Percentiles rank a stretch among this genome's conserved stretches.
These are phyloP conservation scores for Termitomyces sp. DNA, from an alignment of 768 basidiomycete genomes.

Conservation along the genomic window DNA sequence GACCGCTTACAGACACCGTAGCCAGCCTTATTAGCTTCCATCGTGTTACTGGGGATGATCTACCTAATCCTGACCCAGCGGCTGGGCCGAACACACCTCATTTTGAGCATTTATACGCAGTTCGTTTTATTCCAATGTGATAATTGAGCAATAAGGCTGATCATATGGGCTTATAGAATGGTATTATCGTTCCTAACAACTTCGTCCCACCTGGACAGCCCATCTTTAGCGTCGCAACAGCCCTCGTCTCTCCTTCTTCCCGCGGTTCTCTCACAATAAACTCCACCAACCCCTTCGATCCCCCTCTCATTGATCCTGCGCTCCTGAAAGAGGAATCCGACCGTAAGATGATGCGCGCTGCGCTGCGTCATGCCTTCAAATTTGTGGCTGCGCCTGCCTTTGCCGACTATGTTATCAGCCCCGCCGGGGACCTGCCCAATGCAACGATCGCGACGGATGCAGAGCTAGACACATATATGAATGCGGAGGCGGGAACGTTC, in stretches of 20 bases:
- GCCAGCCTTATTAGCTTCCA: conserved; percentile 22
- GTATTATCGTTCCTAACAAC: conserved; percentile 11
- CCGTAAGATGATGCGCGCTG: conserved; percentile 9
- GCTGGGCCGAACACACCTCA: conserved; percentile 27
- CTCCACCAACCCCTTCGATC: conserved; percentile 10
- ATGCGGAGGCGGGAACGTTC: conserved; percentile 17
- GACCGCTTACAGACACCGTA: conserved; percentile 20
- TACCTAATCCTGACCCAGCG: conserved; percentile 21
- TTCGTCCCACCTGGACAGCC: conserved; percentile 15
- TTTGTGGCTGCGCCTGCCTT: conserved; percentile 11
- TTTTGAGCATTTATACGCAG: conserved; percentile 25
- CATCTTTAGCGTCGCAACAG: conserved; percentile 15
- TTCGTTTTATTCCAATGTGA: conserved; percentile 8
- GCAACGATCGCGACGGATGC: conserved; percentile 20
- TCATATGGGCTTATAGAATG: conserved; percentile 7
- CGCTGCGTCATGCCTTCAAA: conserved; percentile 9
- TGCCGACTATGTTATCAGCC: conserved; percentile 6
- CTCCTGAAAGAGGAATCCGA: conserved; percentile 9
- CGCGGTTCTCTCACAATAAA: conserved; percentile 24
- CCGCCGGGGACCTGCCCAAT: conserved; percentile 7
- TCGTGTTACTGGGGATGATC: conserved; percentile 22
- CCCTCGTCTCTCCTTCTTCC: conserved; percentile 22
- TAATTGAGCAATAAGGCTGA: background rate
- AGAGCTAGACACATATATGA: conserved; percentile 22
- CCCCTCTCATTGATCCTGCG: conserved; percentile 13